These are phyloP conservation scores for Lagenidium giganteum DNA, from an alignment of 352 stramenopile species.

Conservation along the genomic window DNA sequence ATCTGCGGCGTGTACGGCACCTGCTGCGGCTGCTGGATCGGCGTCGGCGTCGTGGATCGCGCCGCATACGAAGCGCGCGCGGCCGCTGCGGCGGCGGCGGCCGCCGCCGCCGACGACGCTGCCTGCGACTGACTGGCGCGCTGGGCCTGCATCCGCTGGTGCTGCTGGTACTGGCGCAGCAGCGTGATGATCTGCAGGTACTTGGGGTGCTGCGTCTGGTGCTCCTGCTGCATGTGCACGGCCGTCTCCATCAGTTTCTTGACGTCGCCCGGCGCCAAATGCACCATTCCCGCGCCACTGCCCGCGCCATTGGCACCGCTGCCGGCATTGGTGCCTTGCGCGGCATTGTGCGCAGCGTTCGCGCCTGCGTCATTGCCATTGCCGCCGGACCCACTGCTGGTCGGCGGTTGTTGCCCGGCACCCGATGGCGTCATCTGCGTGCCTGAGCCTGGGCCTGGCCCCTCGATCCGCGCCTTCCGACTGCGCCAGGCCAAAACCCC, in stretches of 20 bases:
- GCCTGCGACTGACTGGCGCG: neutral
- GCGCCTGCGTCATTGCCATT: too few species aligned
- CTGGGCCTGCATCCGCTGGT: constrained; percentile 18
- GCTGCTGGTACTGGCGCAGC: constrained; percentile 73
- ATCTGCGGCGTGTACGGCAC: neutral
- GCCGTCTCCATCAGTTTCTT: constrained; percentile 83
- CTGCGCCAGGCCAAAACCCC: too few species aligned
- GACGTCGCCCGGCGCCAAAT: constrained; percentile 58
- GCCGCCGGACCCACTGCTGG: too few species aligned
- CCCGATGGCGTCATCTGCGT: too few species aligned
- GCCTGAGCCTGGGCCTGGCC: too few species aligned
- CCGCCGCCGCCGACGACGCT: neutral
- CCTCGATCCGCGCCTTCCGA: too few species aligned
- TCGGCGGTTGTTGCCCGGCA: too few species aligned
- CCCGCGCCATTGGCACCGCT: too few species aligned
- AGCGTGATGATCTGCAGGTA: constrained; percentile 81
- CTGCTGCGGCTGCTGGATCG: constrained; percentile 1
- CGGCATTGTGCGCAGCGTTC: too few species aligned
- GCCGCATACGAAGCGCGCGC: neutral
- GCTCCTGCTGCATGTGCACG: constrained; percentile 73
- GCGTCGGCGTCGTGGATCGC: neutral
- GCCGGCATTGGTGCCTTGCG: too few species aligned
- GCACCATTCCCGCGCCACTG: constrained; percentile 1
- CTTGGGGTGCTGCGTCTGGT: constrained; percentile 76
- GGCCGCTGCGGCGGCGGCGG: neutral